Evolutionary conservation across 2,329 filamentous ascomycete genomes (phyloP), one percentile per base, ranked within the genome.

Genomic region (Chaetothyriales sp.): DNA sequence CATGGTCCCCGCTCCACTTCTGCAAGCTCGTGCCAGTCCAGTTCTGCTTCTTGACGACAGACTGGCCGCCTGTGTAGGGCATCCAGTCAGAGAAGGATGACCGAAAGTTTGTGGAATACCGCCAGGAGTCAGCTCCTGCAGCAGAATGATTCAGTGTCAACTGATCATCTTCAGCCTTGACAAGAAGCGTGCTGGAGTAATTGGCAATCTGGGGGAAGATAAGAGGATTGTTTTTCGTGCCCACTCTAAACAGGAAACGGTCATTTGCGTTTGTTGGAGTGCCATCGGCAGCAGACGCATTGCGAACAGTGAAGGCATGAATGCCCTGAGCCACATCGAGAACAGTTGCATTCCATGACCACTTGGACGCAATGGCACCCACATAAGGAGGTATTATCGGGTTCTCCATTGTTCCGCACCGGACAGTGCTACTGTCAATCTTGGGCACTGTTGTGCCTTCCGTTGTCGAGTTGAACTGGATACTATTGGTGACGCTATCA

Each of bases 71-170:
- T n/a, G 58, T 60, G 60, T 82, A 83, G 8, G 70, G 63, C 19
- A 68, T 61, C 80, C 79, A 83, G 2, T 75, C 62, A 44, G 74
- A 79, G 68, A 76, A 83, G 0, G 70, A 68, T 2, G 72, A 75
- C 10, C 75, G 78, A 70, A 75, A 83, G 52, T 78, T 79, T 28
- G 75, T 73, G 18, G 76, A 78, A 60, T 80, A 82, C 8, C 79
- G 76, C 66, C 74, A 83, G 57, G 73, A 73, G 58, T 79, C 74
- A 7, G 80, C 80, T 19, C 80, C 80, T 7, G 77, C 65, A 4
- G 80, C 80, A 49, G 72, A 70, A 57, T 82, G 80, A n/a, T 71
- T 66, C 49, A 83, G 65, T 47, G 68, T 73, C 43, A 75, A 67
- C 43, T 60, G 65, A 3, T 69, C 68, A 1, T 63, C 58, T 25